A percentile compares a stretch with the other conserved stretches of the same genome.
Evolutionary conservation across 2,329 filamentous ascomycete genomes (phyloP).

Genomic region (Emericellopsis atlantica): DNA sequence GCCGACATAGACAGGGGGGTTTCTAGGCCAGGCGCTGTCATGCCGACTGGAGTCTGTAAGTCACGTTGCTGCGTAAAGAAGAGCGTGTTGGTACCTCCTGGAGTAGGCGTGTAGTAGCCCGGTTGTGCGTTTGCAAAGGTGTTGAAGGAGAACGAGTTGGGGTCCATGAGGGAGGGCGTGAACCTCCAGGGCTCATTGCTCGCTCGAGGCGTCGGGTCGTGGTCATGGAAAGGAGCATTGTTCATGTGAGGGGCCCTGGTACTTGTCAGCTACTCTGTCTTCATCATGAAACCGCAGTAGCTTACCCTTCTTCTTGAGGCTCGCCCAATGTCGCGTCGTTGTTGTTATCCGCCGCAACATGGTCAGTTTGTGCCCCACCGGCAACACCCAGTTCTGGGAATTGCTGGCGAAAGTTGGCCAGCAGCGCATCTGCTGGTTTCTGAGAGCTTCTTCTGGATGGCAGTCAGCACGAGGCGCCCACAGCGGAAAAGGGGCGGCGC

Average conservation of each 20-base stretch:
- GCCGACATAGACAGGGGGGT: conserved; percentile 73
- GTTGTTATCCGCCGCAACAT: too few species aligned
- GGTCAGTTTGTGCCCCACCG: too few species aligned
- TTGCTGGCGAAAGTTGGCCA: conserved; percentile 70
- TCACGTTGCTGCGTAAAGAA: conserved; percentile 79
- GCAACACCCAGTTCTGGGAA: conserved; percentile 54
- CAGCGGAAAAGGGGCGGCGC: neutral
- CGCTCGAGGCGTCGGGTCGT: conserved; percentile 71
- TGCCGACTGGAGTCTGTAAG: conserved; percentile 57
- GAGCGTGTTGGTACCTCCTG: conserved; percentile 65
- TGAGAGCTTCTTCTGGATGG: conserved; percentile 56
- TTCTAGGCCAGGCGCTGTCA: conserved; percentile 46
- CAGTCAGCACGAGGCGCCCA: neutral
- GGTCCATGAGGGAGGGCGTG: conserved; percentile 79
- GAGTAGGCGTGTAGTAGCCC: conserved; percentile 80
- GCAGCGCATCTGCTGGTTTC: conserved; percentile 76
- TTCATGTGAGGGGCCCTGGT: conserved; percentile 6
- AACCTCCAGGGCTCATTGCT: conserved; percentile 76
- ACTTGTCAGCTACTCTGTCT: neutral
- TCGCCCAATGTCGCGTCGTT: too few species aligned
- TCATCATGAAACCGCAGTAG: neutral
- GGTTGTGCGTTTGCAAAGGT: conserved; percentile 68
- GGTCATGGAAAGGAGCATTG: conserved; percentile 40
- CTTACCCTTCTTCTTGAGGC: neutral
- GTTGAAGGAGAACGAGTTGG: conserved; percentile 70